A percentile compares a stretch with the other conserved stretches of the same genome.
Conservation (phyloP, 2,329 filamentous ascomycete species). For the Phoma herbarum region DNA sequence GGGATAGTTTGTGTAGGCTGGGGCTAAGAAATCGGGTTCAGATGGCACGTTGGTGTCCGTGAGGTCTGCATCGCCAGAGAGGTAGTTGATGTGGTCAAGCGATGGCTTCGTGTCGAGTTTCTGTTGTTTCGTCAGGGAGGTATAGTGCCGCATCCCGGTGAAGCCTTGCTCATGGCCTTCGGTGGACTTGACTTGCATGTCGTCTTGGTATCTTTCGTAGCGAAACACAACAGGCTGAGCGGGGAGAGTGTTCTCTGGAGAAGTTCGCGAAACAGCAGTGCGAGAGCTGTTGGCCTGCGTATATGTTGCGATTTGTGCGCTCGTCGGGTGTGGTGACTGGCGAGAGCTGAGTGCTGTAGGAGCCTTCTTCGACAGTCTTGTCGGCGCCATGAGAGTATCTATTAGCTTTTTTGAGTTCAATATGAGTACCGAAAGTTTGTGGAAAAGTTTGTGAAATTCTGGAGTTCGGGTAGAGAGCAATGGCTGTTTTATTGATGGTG, state of each 20-base stretch:
- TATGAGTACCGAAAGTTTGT: background rate
- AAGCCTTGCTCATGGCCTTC: background rate
- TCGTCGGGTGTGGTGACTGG: background rate
- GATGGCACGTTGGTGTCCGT: background rate
- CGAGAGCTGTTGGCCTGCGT: conserved; percentile 1
- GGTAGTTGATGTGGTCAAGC: conserved; percentile 7
- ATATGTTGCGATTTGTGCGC: background rate
- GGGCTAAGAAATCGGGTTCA: background rate
- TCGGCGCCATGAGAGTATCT: background rate
- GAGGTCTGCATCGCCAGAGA: background rate
- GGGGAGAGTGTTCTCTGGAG: background rate
- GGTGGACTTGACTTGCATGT: conserved; percentile 4
- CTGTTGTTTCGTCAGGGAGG: background rate
- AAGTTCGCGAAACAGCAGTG: too few relatives aligned
- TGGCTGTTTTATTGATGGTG: background rate
- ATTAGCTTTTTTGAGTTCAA: background rate
- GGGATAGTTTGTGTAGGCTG: conserved; percentile 5
- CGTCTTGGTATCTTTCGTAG: conserved; percentile 9
- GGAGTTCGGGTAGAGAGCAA: background rate
- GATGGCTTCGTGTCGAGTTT: conserved; percentile 1
- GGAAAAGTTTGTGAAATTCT: background rate
- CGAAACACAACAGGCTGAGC: background rate
- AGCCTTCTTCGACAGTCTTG: background rate
- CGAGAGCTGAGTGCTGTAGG: background rate
- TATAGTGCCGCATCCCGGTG: conserved; percentile 6